Conservation (phyloP, 169 alveolate genomes). For the Cryptosporidium ryanae region DNA sequence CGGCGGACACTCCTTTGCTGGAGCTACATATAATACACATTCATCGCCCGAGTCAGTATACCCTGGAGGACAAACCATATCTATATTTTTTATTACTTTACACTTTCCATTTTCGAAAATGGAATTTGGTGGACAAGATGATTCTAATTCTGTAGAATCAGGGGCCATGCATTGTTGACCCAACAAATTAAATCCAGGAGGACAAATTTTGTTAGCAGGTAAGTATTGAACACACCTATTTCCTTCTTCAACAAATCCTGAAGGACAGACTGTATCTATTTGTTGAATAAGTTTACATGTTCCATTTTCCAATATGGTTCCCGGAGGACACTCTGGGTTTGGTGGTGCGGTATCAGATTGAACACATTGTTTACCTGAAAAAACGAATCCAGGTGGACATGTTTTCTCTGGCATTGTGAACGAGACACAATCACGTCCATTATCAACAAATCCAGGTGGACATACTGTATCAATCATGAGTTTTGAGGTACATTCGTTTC, state of each 20-base stretch:
- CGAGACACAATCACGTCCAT: constrained; percentile 75
- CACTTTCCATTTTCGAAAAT: constrained; percentile 70
- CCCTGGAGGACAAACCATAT: constrained; percentile 75
- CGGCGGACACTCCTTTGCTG: constrained; percentile 73
- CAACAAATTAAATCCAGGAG: constrained; percentile 70
- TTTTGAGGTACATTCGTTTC: constrained; percentile 63
- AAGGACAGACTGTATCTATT: constrained; percentile 70
- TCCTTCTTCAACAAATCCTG: constrained; percentile 75
- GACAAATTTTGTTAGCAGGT: constrained; percentile 73
- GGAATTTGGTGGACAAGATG: constrained; percentile 68
- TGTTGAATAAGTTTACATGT: constrained; percentile 74
- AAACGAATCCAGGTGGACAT: constrained; percentile 70
- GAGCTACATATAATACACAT: constrained; percentile 74
- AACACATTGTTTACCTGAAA: constrained; percentile 72
- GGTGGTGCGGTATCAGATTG: constrained; percentile 75
- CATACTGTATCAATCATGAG: constrained; percentile 69
- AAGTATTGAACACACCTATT: constrained; percentile 73
- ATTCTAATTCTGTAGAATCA: constrained; percentile 61
- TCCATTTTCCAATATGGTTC: constrained; percentile 69
- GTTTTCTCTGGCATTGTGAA: constrained; percentile 63
- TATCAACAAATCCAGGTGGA: constrained; percentile 74
- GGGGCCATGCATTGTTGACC: constrained; percentile 76
- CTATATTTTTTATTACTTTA: constrained; percentile 65
- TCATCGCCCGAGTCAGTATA: constrained; percentile 75
- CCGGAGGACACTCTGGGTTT: constrained; percentile 75